Percentiles rank a stretch among this genome's conserved stretches.
Conservation (phyloP, 441 rosid species). For the Populus hybrid region DNA sequence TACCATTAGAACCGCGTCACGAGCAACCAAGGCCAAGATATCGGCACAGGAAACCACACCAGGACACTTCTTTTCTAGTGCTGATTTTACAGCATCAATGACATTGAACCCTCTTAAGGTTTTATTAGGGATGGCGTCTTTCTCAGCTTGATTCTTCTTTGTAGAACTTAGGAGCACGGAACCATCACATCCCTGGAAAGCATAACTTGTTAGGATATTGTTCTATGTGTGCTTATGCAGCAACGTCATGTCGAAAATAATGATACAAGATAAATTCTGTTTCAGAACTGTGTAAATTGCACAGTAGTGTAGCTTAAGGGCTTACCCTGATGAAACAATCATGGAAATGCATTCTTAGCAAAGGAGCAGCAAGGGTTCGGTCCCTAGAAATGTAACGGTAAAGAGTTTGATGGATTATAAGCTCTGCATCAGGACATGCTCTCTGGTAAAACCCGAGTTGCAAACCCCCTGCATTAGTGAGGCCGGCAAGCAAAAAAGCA, state of each 20-base stretch:
- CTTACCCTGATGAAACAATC: constrained; percentile 75
- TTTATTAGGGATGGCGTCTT: constrained; percentile 30
- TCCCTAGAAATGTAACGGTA: constrained; percentile 34
- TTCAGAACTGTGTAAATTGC: background rate
- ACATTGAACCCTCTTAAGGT: constrained; percentile 35
- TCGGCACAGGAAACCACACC: constrained; percentile 30
- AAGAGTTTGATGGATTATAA: constrained; percentile 27
- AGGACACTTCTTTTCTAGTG: constrained; percentile 46
- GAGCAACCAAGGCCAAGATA: constrained; percentile 42
- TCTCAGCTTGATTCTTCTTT: constrained; percentile 42
- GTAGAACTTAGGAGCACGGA: constrained; percentile 44
- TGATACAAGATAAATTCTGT: background rate
- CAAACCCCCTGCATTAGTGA: constrained; percentile 30
- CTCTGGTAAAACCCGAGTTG: constrained; percentile 39
- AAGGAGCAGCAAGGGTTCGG: constrained; percentile 49
- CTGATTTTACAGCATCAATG: constrained; percentile 43
- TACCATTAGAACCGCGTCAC: constrained; percentile 57
- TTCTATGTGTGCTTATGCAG: background rate
- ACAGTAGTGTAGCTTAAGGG: background rate
- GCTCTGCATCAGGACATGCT: constrained; percentile 46
- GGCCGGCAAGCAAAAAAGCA: constrained; percentile 15
- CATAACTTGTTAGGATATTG: background rate
- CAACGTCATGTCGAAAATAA: background rate
- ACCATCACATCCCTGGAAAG: constrained; percentile 55
- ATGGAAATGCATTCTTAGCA: constrained; percentile 62